A percentile compares a stretch with the other conserved stretches of the same genome.
These are phyloP conservation scores for Cadophora luteo-olivacea DNA, from an alignment of 2,329 filamentous ascomycete genomes.

Conservation along the genomic window DNA sequence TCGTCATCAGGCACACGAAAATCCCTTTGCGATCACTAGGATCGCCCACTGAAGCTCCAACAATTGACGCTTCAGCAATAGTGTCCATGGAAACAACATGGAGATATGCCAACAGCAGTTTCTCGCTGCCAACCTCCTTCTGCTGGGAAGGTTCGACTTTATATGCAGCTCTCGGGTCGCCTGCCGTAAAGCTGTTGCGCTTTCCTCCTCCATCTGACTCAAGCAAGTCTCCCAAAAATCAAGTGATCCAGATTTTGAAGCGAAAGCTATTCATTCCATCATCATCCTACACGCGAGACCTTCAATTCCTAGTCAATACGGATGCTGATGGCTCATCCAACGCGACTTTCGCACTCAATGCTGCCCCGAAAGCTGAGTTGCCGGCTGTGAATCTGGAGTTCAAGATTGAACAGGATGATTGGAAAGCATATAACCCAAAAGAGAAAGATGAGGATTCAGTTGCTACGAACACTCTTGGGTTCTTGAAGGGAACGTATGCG, in stretches of 20 bases:
- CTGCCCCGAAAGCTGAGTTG: conserved; percentile 8
- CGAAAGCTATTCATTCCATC: conserved; percentile 16
- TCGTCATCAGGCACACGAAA: conserved; percentile 13
- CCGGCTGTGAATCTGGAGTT: conserved; percentile 18
- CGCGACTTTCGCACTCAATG: conserved; percentile 3
- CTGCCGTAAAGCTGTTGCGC: conserved; percentile 17
- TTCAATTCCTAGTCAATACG: conserved; percentile 8
- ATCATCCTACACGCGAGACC: conserved; percentile 17
- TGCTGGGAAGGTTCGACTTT: conserved; percentile 16
- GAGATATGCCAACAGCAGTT: not conserved
- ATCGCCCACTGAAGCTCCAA: not conserved
- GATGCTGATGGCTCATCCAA: not conserved
- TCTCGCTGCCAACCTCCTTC: conserved; percentile 9
- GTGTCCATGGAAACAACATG: conserved; percentile 9
- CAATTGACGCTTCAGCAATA: not conserved
- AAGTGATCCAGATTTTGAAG: conserved; percentile 15
- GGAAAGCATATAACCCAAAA: conserved; percentile 18
- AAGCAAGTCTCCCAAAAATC: not conserved
- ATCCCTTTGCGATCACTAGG: conserved; percentile 1
- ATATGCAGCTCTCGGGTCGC: conserved; percentile 15
- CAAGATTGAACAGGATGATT: not conserved
- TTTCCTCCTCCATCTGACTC: not conserved
- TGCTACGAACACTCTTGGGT: not conserved
- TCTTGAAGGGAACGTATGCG: conserved; percentile 25
- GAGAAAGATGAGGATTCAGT: not conserved